Conservation (phyloP, 192 early-diverging fungal genomes). For the Jimgerdemannia flammicorona region DNA sequence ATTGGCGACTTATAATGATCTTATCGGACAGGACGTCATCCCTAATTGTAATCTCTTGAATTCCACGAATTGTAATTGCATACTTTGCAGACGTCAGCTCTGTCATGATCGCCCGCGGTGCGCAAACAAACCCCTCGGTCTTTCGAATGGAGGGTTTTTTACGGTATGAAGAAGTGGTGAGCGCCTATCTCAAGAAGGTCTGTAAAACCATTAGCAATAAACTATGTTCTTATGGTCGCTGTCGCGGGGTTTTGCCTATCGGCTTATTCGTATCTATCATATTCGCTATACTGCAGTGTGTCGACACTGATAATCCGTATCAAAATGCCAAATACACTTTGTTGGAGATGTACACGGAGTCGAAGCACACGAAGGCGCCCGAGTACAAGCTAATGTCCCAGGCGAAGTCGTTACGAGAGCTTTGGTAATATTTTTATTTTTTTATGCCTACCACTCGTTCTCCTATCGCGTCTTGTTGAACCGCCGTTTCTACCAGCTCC, state of each 20-base stretch:
- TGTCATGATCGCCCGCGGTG: slow-evolving; percentile 92
- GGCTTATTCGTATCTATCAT: neutral
- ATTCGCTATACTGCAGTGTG: slow-evolving; percentile 32
- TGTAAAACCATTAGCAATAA: neutral
- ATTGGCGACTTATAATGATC: neutral
- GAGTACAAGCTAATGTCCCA: slow-evolving; percentile 40
- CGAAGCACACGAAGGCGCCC: slow-evolving; percentile 41
- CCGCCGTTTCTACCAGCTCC: neutral
- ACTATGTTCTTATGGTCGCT: neutral
- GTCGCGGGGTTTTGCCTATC: neutral
- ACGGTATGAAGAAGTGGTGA: slow-evolving; percentile 51
- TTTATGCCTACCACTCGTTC: neutral
- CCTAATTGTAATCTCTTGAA: too few species aligned
- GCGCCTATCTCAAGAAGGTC: slow-evolving; percentile 64
- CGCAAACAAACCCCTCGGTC: slow-evolving; percentile 82
- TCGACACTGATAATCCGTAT: slow-evolving; percentile 68
- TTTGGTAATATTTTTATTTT: slow-evolving; percentile 39
- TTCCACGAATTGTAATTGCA: neutral
- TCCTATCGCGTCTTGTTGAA: neutral
- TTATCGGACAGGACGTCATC: neutral
- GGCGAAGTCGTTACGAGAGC: slow-evolving; percentile 45
- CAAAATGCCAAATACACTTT: slow-evolving; percentile 90
- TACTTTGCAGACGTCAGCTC: slow-evolving; percentile 33
- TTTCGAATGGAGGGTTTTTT: slow-evolving; percentile 68
- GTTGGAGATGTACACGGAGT: slow-evolving; percentile 76